A percentile compares a stretch with the other conserved stretches of the same genome.
Evolutionary conservation across 2,329 filamentous ascomycete genomes (phyloP).

Genomic region (Penicillium sp.): DNA sequence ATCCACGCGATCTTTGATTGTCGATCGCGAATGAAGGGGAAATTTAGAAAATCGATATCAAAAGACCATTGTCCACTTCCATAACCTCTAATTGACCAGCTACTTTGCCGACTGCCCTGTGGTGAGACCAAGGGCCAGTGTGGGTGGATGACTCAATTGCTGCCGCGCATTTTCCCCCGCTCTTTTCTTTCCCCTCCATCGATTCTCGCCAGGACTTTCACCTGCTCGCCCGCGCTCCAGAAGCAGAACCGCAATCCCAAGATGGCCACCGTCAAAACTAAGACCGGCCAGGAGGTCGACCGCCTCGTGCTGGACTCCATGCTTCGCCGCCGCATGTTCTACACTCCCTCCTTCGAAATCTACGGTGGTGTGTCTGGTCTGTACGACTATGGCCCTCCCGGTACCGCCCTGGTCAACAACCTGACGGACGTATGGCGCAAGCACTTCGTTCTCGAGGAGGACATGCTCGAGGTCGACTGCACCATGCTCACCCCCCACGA

Average conservation of each 20-base stretch:
- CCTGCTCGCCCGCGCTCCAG: conserved; percentile 34
- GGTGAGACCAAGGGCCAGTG: conserved; percentile 23
- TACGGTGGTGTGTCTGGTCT: conserved; percentile 85
- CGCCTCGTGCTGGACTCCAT: conserved; percentile 74
- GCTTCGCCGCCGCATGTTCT: conserved; percentile 84
- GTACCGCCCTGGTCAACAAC: conserved; percentile 79
- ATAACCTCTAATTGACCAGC: background rate
- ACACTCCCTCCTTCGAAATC: conserved; percentile 92
- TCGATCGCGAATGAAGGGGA: conserved; percentile 10
- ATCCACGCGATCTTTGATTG: conserved; percentile 5
- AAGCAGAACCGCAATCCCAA: conserved; percentile 34
- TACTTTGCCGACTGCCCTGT: conserved; percentile 15
- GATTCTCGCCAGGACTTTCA: conserved; percentile 38
- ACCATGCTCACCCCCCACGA: conserved; percentile 89
- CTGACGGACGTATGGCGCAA: conserved; percentile 87
- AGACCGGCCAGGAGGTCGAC: conserved; percentile 86
- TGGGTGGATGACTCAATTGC: conserved; percentile 40
- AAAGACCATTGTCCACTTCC: conserved; percentile 1
- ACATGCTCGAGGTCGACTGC: conserved; percentile 94
- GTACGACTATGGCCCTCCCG: conserved; percentile 89
- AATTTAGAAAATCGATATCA: conserved; percentile 7
- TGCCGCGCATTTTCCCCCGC: conserved; percentile 31
- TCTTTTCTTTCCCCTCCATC: conserved; percentile 34
- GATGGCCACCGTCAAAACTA: conserved; percentile 65
- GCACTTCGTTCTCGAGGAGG: conserved; percentile 87